Evolutionary conservation across 2,329 filamentous ascomycete species (phyloP), one percentile per base, ranked within the genome.

Genomic region (Aspergillus melleus): DNA sequence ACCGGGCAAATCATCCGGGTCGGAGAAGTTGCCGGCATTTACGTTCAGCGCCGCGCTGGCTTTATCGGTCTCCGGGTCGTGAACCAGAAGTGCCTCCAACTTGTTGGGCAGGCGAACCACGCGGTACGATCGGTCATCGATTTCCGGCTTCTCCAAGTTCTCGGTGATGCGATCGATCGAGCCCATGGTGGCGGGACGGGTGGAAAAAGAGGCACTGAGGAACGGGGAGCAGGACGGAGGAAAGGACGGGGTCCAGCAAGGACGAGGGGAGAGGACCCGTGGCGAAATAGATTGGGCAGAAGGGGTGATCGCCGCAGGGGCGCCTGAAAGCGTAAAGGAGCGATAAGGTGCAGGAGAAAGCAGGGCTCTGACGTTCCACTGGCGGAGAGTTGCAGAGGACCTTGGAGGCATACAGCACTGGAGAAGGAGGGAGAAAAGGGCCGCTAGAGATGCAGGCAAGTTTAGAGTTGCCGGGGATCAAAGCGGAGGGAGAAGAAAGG

Each of bases 11-110:
- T 92, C 90, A 65, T 90, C 86, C 65, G 90, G 87, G 72, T 99
- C 95, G 72, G 91, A 96, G 80, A 97, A 97, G 77, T 91, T 96
- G 62, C 95, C 95, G 39, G 97, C 94, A 75, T 96, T 93, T 72
- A 98, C 93, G 74, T 98, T 95, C 72, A 98, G 87, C 54, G 94
- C 90, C 10, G 94, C 95, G 70, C 92, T 96, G 64, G 95, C 93
- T 83, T 98, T 98, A 82, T 99, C 95, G 8, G 95, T 96, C 63
- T 96, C 89, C 1, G 91, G 86, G 78, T 99, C 95, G 74, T 98
- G 94, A 58, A 98, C 95, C 53, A 99, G 80, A 19, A 99, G 83
- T 8, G 88, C 94, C 81, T 99, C 94, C 16, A 99, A 85, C 75
- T 93, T 84, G 76, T 99, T 99, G 51, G 86, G 81, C 55, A 99